These are phyloP conservation scores for Eucalyptus caleyi DNA, from an alignment of 345 rosid genomes.

Conservation along the genomic window DNA sequence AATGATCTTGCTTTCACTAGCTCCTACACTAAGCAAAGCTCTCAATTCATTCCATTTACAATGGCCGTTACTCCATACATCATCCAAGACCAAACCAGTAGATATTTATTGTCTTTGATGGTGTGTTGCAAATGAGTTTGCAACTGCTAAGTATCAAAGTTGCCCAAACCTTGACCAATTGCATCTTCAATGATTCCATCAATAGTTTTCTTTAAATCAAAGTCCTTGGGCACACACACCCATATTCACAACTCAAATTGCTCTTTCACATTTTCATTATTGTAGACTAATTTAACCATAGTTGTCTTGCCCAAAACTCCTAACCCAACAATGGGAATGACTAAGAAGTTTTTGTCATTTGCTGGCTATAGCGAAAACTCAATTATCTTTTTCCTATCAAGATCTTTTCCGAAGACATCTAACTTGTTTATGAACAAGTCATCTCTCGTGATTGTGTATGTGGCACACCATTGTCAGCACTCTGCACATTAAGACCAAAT, in stretches of 20 bases:
- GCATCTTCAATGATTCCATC: background rate
- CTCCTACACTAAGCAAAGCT: background rate
- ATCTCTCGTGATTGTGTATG: no score
- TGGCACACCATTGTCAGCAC: no score
- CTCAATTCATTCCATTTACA: background rate
- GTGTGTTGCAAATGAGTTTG: background rate
- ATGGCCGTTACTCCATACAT: background rate
- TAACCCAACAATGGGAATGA: no score
- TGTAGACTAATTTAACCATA: no score
- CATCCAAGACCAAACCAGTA: background rate
- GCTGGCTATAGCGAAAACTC: rapidly evolving
- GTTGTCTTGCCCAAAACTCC: no score
- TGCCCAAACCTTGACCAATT: background rate
- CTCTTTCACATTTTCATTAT: no score
- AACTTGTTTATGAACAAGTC: no score
- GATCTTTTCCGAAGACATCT: no score
- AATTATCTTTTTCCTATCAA: no score
- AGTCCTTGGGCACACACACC: background rate
- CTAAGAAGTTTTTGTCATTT: no score
- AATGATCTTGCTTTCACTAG: background rate
- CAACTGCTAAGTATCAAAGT: background rate
- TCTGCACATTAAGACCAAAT: no score
- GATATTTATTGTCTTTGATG: background rate
- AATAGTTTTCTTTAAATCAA: background rate
- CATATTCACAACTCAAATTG: background rate